These are phyloP conservation scores for Cladosporium halotolerans DNA, from an alignment of 2,329 filamentous ascomycete species.

Conservation along the genomic window DNA sequence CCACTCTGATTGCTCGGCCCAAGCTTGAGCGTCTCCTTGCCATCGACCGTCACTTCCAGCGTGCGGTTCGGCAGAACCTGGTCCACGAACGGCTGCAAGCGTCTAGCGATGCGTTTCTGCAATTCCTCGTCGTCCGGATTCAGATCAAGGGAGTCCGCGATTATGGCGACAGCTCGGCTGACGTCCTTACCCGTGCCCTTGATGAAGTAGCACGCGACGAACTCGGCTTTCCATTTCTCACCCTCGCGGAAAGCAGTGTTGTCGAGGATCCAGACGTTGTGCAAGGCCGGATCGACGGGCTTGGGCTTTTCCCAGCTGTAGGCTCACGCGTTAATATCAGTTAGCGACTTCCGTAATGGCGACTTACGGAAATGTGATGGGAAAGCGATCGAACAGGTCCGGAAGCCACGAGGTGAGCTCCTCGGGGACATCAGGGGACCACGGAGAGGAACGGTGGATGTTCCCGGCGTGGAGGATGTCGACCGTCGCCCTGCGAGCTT, in stretches of 20 bases:
- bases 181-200: constrained; percentile 62
- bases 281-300: constrained; percentile 52
- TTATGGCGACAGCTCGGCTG: constrained; percentile 60
- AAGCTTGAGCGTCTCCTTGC: constrained; percentile 30
- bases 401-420: constrained; percentile 27
- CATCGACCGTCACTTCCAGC: constrained; percentile 57
- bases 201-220: constrained; percentile 75
- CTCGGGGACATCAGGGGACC: constrained; percentile 28
- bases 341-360: background rate
- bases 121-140: constrained; percentile 41
- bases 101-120: constrained; percentile 59
- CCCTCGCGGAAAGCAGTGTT: constrained; percentile 68
- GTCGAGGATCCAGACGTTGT: constrained; percentile 84
- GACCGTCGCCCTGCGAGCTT: constrained; percentile 24
- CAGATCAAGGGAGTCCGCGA: constrained; percentile 65
- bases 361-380: constrained; percentile 45
- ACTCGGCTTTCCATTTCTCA: constrained; percentile 68
- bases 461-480: constrained; percentile 20
- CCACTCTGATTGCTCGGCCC: constrained; percentile 30
- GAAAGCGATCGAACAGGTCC: constrained; percentile 36
- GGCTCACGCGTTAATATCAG: background rate
- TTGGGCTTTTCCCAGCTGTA: constrained; percentile 20
- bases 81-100: constrained; percentile 73
- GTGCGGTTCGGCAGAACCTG: constrained; percentile 64
- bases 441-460: constrained; percentile 25